Percentiles rank a stretch among this genome's conserved stretches.
Evolutionary conservation across 2,329 filamentous ascomycete genomes (phyloP).

Genomic region (Talaromyces funiculosus): DNA sequence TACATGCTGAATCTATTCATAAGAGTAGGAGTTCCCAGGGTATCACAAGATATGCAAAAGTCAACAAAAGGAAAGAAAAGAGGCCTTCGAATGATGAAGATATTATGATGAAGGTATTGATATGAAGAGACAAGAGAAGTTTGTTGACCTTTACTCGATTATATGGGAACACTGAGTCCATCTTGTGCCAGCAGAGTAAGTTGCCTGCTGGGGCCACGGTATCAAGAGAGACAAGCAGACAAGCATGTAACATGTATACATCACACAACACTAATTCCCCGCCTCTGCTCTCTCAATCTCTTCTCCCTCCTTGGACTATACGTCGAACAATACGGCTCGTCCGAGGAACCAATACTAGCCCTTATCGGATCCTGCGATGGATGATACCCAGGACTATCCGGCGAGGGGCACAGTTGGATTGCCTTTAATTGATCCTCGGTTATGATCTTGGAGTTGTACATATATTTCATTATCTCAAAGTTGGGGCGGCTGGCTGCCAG

Average conservation of each 20-base stretch:
- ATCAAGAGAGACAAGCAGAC: background rate
- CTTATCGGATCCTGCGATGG: constrained; percentile 32
- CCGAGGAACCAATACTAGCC: constrained; percentile 33
- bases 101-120: background rate
- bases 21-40: background rate
- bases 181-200: background rate
- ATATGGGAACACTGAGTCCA: background rate
- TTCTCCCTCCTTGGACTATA: constrained; percentile 37
- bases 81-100: background rate
- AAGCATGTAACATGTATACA: background rate
- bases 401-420: constrained; percentile 36
- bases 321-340: constrained; percentile 36
- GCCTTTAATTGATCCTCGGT: constrained; percentile 40
- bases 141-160: background rate
- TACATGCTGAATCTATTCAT: too few relatives aligned
- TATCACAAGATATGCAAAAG: constrained; percentile 4
- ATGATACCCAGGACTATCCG: constrained; percentile 33
- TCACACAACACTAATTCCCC: constrained; percentile 30
- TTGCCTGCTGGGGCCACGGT: background rate
- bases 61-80: background rate
- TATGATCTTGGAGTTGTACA: constrained; percentile 39
- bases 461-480: constrained; percentile 42
- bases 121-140: background rate
- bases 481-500: constrained; percentile 37
- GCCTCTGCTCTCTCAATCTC: constrained; percentile 31